phyloP scores from a whole-genome alignment of 129 eudicot species.

The Pulicaria dysenterica region DNA sequence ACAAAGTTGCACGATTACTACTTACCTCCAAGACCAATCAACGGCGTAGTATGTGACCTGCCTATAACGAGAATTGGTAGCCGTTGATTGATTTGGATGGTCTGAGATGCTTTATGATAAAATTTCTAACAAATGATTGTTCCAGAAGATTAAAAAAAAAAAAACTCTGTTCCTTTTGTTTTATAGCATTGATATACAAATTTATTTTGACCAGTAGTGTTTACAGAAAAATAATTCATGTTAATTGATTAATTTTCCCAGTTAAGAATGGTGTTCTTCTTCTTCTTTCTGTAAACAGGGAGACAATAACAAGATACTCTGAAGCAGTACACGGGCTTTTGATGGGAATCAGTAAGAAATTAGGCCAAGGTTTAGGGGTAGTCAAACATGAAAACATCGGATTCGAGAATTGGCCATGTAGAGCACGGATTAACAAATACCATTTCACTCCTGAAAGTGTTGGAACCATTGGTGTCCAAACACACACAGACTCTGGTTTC shows the following conservation, averaged over 20 bases:
- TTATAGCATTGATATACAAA: no score
- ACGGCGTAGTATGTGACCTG: neutral
- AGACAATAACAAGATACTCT: constrained; percentile 56
- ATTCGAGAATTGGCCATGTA: constrained; percentile 67
- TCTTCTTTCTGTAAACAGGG: constrained; percentile 38
- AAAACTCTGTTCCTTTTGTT: no score
- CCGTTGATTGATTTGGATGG: neutral
- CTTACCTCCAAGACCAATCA: no score
- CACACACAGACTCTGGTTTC: constrained; percentile 85
- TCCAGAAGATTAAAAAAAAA: no score
- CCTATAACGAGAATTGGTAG: neutral
- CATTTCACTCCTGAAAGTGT: constrained; percentile 56
- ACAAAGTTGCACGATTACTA: no score
- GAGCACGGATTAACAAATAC: constrained; percentile 78
- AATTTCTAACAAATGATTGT: no score
- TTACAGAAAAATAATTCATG: no score
- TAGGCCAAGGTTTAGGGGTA: constrained; percentile 59
- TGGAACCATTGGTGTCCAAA: constrained; percentile 61
- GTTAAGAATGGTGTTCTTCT: neutral
- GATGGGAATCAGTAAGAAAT: constrained; percentile 45
- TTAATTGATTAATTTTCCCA: neutral
- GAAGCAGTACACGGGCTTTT: constrained; percentile 50
- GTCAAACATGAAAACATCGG: constrained; percentile 25
- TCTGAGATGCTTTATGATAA: no score
- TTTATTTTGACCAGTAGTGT: no score